Evolutionary conservation across 164 flowering plant genomes (phyloP).

Genomic region (Cinnamomum micranthum): DNA sequence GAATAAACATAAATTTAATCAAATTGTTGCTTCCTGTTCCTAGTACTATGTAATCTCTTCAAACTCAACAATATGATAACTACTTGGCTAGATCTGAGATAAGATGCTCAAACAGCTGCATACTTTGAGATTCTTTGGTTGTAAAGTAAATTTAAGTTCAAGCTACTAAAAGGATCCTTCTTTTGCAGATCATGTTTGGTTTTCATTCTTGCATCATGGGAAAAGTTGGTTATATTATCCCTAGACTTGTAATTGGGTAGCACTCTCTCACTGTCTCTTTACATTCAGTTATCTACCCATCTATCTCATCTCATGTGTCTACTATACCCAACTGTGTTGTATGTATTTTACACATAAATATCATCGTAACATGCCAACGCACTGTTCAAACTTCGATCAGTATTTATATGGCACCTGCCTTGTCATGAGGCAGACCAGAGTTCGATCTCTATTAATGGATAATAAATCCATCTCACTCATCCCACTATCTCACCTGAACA

Average conservation of each 20-base stretch:
- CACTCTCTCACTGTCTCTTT: background rate
- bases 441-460: too few relatives aligned
- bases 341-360: background rate
- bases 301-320: background rate
- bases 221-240: slow-evolving; percentile 3
- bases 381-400: background rate
- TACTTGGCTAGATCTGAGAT: too few relatives aligned
- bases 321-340: background rate
- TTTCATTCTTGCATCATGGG: slow-evolving; percentile 18
- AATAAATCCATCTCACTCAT: too few relatives aligned
- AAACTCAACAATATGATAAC: background rate
- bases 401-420: too few relatives aligned
- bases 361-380: background rate
- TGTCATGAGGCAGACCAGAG: too few relatives aligned
- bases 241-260: slow-evolving; percentile 21
- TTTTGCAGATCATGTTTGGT: slow-evolving; percentile 10
- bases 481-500: too few relatives aligned
- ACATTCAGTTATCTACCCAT: background rate
- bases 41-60: background rate
- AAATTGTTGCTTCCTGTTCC: background rate
- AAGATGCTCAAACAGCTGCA: too few relatives aligned
- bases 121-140: too few relatives aligned
- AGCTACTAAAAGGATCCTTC: background rate
- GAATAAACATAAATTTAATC: background rate
- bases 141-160: background rate